Base-by-base conservation (phyloP, 2,329 filamentous ascomycete genomes). In the Verticillium tricorpus region DNA sequence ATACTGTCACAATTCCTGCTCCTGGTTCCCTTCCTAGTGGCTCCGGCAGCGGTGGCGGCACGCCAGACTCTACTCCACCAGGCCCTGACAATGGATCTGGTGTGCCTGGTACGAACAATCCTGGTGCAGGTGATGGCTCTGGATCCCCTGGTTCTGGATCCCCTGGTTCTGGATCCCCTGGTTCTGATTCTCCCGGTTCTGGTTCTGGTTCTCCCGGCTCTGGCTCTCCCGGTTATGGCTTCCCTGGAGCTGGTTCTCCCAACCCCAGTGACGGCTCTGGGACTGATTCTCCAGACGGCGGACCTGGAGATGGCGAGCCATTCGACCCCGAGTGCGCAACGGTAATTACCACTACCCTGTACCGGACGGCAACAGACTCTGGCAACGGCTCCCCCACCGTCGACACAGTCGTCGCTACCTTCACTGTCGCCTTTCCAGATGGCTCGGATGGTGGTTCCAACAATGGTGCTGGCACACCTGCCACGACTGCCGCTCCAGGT, bases 1-100 rank as follows among this genome's bases (percentile, higher is more conserved):
- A 28, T 54, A 61, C 61, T 31, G 28, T 64, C 17, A 64, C 69
- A 55, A 65, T 69, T 59, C 67, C 69, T 52, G 63, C 63, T 56
- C 61, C 64, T 60, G 58, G 67, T 15, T 22, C 63, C 34, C 45
- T 45, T 8, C 31, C 32, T 3, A 50, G 35, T 34, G 22, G 40
- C 9, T 52, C 55, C 28, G 55, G 31, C 19, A 54, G 57, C 5
- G 22, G 58, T 9, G 56, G 31, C 12, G 40, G 35, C 25, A 60
- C 59, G 5, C 32, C 58, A 7, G 58, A 40, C 14, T 62, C 59
- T 22, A 31, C 32, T 14, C 19, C 55, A 11, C 3, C 19, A 15
- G 2, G 7, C 19, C 19, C 55, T 37, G 32, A 12, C 34, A n/a
- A 37, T 25, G 32, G 35, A 31, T 22, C 19, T 40, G 32, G 32